Evolutionary conservation across 2,329 filamentous ascomycete genomes (phyloP), one percentile per base, ranked within the genome.

Genomic region (Aureobasidium sp.): DNA sequence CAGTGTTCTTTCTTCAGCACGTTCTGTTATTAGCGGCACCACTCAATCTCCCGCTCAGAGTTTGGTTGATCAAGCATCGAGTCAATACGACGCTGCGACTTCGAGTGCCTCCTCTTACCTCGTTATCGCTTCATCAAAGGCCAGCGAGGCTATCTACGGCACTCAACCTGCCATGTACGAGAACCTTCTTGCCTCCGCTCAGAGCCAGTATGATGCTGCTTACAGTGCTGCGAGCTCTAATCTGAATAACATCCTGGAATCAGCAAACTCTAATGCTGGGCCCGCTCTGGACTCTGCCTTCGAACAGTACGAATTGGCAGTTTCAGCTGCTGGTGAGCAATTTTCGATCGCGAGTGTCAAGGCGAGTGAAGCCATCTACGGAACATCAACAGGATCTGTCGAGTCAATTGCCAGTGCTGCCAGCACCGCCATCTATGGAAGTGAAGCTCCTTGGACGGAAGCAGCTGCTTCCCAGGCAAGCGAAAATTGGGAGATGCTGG

Each of bases 171-270:
- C 75, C 27, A 75, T 79, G 73, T 92, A 92, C 72, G 84, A 86
- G 5, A 87, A 86, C 56, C 91, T 92, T 69, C 68, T 94, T 8
- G 80, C 81, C 12, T 84, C 86, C 7, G 90, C 89, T 11, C 70
- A 72, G 55, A 70, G 66, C 52, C 70, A 71, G 20, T 76, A 76
- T 65, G 68, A 67, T 37, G 66, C 65, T 39, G 73, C 73, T 49
- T 61, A 72, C 15, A 65, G 65, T 22, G 72, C 70, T 17, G 75
- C 74, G 7, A 68, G 67, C 7, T 68, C 66, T 3, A 69, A 68
- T 22, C 67, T 75, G 62, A 51, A 66, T 11, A 62, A 63, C 8
- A 60, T 71, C 7, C 63, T 68, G 34, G 63, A 63, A 25, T 66
- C 67, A 6, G 70, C 71, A 14, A 66, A 63, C 6, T 62, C 64